Evolutionary conservation across 139 green algal genomes (phyloP), one percentile per base, ranked within the genome.

Genomic region (Asterochloris sp.): DNA sequence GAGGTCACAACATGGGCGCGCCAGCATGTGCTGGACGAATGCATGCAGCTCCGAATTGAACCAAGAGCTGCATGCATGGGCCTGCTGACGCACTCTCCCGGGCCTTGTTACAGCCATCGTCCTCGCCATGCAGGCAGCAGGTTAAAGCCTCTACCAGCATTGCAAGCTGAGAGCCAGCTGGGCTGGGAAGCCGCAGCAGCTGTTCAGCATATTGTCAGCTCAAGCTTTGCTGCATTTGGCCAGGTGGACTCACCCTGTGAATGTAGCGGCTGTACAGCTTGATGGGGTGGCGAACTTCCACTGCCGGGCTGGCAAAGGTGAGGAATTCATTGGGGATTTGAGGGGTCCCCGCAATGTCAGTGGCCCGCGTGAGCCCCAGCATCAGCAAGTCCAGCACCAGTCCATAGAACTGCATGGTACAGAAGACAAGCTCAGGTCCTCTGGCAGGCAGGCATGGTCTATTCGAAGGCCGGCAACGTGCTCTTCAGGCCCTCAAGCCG

Each of bases 261-360:
- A 98, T 94, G 90, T 99, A 98, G 71, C 97, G 93, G 60, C 87
- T 91, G 93, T 99, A 99, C 60, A 99, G 92, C 66, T 97, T 87
- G 88, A 99, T 99, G 73, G 97, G 97, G 86, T 99, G 97, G 24
- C 94, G 89, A 29, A 87, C 92, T 92, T 99, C 97, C 0, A 90
- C 96, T 73, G 86, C 85, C 12, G 91, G 88, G 83, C 98, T 94
- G 21, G 92, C 86, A 94, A 98, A 99, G 54, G 90, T 95, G 15
- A 99, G 90, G 88, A 98, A 99, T 87, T 99, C 96, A 87, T 99
- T 98, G 78, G 97, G 97, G 81, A 95, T 88, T 82, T 93, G 90
- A 11, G 97, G 95, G 0, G 95, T 91, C 1, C 97, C 97, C 17
- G 97, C 97, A 38, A 99, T 89, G 88, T 99, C 97, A 14, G 88